A percentile compares a stretch with the other conserved stretches of the same genome.
Conservation (phyloP, 1,284 basidiomycete species). For the Apiotrichum brassicae region DNA sequence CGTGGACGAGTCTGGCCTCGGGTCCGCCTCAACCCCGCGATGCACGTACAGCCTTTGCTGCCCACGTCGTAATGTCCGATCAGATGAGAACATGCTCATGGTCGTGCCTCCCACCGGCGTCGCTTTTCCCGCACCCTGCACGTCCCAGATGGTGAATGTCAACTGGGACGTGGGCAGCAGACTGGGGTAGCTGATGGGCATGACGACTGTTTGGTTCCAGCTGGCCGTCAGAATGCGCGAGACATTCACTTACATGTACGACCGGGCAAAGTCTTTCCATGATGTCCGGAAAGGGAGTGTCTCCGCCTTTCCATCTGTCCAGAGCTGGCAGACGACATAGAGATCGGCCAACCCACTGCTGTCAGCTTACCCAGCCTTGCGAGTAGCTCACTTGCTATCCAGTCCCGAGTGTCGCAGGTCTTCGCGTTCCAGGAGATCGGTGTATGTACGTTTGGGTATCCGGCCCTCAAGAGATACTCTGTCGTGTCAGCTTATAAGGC, state of each 20-base stretch:
- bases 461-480: slow-evolving; percentile 82
- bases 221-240: slow-evolving; percentile 47
- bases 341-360: slow-evolving; percentile 75
- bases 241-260: slow-evolving; percentile 58
- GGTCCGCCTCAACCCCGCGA: slow-evolving; percentile 76
- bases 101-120: slow-evolving; percentile 83
- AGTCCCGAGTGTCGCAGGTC: slow-evolving; percentile 70
- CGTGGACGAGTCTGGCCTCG: slow-evolving; percentile 69
- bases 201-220: slow-evolving; percentile 90
- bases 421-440: slow-evolving; percentile 68
- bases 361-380: neutral
- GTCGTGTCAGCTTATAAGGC: slow-evolving; percentile 6
- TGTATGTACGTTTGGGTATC: slow-evolving; percentile 59
- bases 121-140: slow-evolving; percentile 67
- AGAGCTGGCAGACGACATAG: slow-evolving; percentile 83
- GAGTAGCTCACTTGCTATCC: slow-evolving; percentile 60
- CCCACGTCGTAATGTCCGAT: slow-evolving; percentile 81
- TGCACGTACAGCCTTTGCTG: slow-evolving; percentile 85
- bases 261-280: slow-evolving; percentile 82
- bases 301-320: slow-evolving; percentile 85
- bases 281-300: slow-evolving; percentile 85
- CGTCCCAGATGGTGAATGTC: slow-evolving; percentile 92
- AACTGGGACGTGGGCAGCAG: slow-evolving; percentile 81
- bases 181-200: slow-evolving; percentile 87
- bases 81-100: slow-evolving; percentile 81